Conservation (phyloP, 1,139 yeast species). For the Pichia sp. region DNA sequence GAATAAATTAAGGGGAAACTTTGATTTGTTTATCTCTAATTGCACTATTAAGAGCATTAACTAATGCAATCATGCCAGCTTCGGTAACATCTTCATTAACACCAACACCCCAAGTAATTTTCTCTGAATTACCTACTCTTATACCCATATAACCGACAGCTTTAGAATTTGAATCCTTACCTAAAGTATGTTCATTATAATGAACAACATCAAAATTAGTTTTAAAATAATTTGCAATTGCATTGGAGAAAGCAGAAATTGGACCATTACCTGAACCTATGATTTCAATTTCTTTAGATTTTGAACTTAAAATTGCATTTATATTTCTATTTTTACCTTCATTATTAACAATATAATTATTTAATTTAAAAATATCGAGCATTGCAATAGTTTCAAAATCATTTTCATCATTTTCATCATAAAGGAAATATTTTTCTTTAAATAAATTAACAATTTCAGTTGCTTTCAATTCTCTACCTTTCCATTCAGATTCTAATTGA, state of each 20-base stretch:
- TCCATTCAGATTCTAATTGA: constrained; percentile 70
- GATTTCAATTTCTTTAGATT: constrained; percentile 29
- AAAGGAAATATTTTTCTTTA: constrained; percentile 60
- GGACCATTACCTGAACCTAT: constrained; percentile 91
- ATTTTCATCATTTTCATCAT: constrained; percentile 31
- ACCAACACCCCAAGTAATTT: constrained; percentile 80
- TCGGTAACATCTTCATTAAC: constrained; percentile 87
- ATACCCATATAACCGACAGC: constrained; percentile 80
- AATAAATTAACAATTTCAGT: constrained; percentile 72
- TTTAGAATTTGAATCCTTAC: constrained; percentile 74
- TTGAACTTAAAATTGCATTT: constrained; percentile 41
- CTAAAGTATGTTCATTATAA: constrained; percentile 90
- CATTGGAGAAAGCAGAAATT: constrained; percentile 81
- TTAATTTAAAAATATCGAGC: constrained; percentile 34
- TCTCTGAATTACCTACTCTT: constrained; percentile 23
- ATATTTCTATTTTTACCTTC: constrained; percentile 34
- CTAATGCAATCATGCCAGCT: constrained; percentile 75
- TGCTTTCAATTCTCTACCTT: constrained; percentile 78
- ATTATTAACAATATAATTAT: constrained; percentile 37
- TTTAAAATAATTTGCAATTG: constrained; percentile 53
- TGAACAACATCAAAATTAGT: constrained; percentile 61
- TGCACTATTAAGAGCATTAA: constrained; percentile 57
- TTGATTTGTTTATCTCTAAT: constrained; percentile 17
- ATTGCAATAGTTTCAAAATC: constrained; percentile 16
- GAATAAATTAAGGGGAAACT: background rate